These are phyloP conservation scores for Lasiodiplodia gonubiensis DNA, from an alignment of 2,329 filamentous ascomycete species.

Conservation along the genomic window DNA sequence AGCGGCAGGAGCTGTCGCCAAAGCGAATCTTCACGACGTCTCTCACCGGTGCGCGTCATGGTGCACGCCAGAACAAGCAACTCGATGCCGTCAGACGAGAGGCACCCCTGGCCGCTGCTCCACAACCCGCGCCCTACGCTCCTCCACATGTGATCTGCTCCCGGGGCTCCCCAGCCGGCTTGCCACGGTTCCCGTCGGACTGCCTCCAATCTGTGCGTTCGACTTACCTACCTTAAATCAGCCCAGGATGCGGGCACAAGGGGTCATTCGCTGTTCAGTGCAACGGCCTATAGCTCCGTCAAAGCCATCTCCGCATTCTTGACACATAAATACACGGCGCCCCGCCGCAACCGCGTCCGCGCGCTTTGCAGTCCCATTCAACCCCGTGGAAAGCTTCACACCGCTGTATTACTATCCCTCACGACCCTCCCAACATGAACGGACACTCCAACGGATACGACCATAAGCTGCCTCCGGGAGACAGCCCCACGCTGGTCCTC, in stretches of 20 bases:
- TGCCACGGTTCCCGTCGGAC: constrained; percentile 26
- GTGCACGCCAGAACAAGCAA: constrained; percentile 6
- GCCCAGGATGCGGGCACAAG: constrained; percentile 11
- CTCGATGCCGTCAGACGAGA: constrained; percentile 17
- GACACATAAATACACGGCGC: constrained; percentile 21
- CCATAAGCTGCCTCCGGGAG: constrained; percentile 51
- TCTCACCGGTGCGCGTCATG: constrained; percentile 18
- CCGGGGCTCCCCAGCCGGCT: constrained; percentile 15
- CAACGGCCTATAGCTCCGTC: constrained; percentile 7
- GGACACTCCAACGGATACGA: constrained; percentile 28
- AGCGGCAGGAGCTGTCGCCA: neutral
- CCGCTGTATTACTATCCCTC: neutral
- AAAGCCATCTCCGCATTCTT: constrained; percentile 23
- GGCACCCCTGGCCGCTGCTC: constrained; percentile 15
- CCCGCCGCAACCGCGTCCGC: constrained; percentile 5
- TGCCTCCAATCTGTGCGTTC: constrained; percentile 13
- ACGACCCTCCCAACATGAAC: constrained; percentile 6
- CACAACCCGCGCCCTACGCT: constrained; percentile 24
- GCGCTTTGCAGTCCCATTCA: neutral
- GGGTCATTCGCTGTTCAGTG: constrained; percentile 21
- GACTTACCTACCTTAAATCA: constrained; percentile 14
- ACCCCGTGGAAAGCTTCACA: neutral
- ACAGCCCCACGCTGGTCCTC: constrained; percentile 59
- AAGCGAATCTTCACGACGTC: neutral
- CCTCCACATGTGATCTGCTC: constrained; percentile 26